Conservation (phyloP, 2,329 filamentous ascomycete genomes). For the Ceratocystis papillata region DNA sequence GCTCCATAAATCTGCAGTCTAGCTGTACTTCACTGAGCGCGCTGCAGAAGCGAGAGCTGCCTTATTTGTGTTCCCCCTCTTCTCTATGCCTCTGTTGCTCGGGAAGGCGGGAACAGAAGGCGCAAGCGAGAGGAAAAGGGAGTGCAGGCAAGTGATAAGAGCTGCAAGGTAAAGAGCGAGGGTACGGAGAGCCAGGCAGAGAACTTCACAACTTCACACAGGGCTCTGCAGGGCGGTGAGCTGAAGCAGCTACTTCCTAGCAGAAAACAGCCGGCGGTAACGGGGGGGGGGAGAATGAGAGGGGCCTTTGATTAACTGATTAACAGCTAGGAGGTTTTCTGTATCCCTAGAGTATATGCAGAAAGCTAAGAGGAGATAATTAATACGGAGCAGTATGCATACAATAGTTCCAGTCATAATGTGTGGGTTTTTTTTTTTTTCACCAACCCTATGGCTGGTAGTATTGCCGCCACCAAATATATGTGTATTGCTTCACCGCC, state of each 20-base stretch:
- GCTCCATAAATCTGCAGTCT: neutral
- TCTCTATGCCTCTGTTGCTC: neutral
- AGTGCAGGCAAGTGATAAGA: neutral
- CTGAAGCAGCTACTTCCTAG: neutral
- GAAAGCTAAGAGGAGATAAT: neutral
- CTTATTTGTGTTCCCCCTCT: too few species aligned
- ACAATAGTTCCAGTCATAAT: neutral
- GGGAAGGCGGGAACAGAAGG: neutral
- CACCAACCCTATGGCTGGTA: neutral
- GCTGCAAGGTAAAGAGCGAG: neutral
- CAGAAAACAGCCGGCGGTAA: neutral
- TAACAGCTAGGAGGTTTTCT: neutral
- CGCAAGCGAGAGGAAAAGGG: slow-evolving; percentile 7
- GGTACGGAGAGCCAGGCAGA: neutral
- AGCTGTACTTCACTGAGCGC: neutral
- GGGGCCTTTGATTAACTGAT: neutral
- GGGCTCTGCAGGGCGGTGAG: neutral
- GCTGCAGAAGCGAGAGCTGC: slow-evolving; percentile 8
- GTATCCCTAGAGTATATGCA: neutral
- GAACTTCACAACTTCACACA: neutral
- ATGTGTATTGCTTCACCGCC: neutral
- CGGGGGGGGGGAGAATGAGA: neutral
- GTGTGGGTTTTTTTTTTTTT: neutral
- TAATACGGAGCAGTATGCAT: neutral
- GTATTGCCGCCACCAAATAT: neutral